phyloP scores from a whole-genome alignment of 345 rosid species.

The Acer negundo region DNA sequence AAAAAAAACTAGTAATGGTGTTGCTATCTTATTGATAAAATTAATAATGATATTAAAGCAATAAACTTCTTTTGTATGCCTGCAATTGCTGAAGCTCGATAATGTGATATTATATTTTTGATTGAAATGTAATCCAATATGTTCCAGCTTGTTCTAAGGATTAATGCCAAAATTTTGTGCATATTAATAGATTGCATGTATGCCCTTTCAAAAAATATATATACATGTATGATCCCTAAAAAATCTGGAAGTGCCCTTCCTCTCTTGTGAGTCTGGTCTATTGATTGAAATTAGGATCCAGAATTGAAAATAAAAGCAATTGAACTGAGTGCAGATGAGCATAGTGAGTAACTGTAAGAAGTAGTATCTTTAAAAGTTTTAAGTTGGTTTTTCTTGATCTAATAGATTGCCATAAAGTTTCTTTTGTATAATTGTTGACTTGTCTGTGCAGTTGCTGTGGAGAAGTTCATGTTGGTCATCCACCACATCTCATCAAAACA shows the following conservation, averaged over 20 bases:
- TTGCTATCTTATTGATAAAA: not conserved
- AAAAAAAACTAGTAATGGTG: not conserved
- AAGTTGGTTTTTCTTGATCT: not conserved
- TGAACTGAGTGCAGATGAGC: not conserved
- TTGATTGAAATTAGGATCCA: not conserved
- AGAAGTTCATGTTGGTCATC: slow-evolving; percentile 53
- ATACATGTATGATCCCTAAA: not conserved
- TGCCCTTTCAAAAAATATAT: too few species aligned
- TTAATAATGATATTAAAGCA: not conserved
- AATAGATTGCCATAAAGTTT: not conserved
- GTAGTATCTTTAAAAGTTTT: not conserved
- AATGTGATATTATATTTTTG: not conserved
- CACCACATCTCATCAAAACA: slow-evolving; percentile 44
- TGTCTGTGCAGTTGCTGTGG: slow-evolving; percentile 41
- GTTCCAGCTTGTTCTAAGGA: not conserved
- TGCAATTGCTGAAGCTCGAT: not conserved
- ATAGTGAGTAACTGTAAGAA: not conserved
- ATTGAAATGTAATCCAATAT: not conserved
- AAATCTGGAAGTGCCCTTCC: not conserved
- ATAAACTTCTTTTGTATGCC: not conserved
- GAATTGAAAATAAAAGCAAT: not conserved
- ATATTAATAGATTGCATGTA: too few species aligned
- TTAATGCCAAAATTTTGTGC: not conserved
- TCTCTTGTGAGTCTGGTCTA: not conserved
- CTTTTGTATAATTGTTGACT: not conserved